Base-by-base conservation (phyloP, 495 filamentous ascomycete genomes). In the Mytilinidion resinicola region DNA sequence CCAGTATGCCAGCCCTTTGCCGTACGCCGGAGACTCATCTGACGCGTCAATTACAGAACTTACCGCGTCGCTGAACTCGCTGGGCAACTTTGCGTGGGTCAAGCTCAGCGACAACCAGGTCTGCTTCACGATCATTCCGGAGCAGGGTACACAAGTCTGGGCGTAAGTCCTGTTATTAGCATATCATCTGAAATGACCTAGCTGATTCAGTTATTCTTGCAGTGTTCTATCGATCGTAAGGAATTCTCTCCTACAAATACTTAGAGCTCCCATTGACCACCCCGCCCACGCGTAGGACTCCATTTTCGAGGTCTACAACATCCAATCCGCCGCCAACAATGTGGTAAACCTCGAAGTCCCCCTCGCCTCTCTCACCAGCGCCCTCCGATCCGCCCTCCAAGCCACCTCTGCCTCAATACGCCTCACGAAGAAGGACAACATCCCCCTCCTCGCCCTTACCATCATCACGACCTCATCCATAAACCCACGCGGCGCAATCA, bases 331-430 rank as follows among this genome's bases (percentile, higher is more conserved):
- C 62, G 85, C 84, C 60, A 76, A 80, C 72, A 91, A 93, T 68
- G 84, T 88, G 47, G 95, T 97, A 72, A 96, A 97, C 76, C 88
- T 98, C 57, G 91, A 96, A 74, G 82, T 97, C 12, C 90, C 95
- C 44, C 80, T 98, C 44, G 74, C 76, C 9, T 81, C 85, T 15
- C 82, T 98, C 21, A 84, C 87, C 59, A 87, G 89, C 50, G 92
- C 95, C 3, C 84, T 98, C 44, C 88, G 87, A 62, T 95, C 90
- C 37, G 90, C 91, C 53, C 74, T 85, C 25, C 80, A 83, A 60
- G 87, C 89, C 41, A 82, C 82, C 55, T 83, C 87, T 14, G 87
- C 91, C 51, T 85, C 85, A 46, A 81, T 97, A 17, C 88, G 95
- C 9, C 81, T 98, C 14, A 97, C 92, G 1, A 96, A 97, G 71